phyloP scores from a whole-genome alignment of 1,284 basidiomycete genomes.

The Melampsora occidentalis region DNA sequence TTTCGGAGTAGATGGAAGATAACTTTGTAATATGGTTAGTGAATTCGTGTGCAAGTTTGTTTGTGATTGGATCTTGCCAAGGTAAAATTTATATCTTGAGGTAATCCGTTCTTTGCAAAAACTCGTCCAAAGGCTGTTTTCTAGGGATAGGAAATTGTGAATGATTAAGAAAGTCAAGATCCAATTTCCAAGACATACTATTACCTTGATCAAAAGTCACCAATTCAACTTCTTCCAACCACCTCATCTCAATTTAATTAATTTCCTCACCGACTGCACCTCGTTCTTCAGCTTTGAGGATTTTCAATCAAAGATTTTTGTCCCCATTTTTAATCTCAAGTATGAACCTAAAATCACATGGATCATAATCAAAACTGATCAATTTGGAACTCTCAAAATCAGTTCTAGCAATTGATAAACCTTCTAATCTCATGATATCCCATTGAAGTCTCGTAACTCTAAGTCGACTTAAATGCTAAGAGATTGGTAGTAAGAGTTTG shows the following conservation, averaged over 20 bases:
- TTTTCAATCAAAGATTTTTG: conserved; percentile 58
- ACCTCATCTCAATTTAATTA: conserved; percentile 71
- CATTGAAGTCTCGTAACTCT: conserved; percentile 80
- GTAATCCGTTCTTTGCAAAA: conserved; percentile 55
- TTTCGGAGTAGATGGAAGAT: conserved; percentile 55
- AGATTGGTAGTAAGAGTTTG: conserved; percentile 85
- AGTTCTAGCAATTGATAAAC: conserved; percentile 83
- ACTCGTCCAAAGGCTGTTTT: conserved; percentile 55
- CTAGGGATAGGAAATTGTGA: conserved; percentile 1
- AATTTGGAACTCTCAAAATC: conserved; percentile 84
- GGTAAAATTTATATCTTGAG: conserved; percentile 3
- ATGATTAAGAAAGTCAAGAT: background rate
- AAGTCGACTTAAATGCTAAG: conserved; percentile 77
- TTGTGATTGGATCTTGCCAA: conserved; percentile 55
- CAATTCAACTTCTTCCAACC: conserved; percentile 68
- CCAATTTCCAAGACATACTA: background rate
- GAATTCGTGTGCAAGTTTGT: background rate
- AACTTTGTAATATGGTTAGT: too few relatives aligned
- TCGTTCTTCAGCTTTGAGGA: conserved; percentile 65
- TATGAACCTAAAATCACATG: conserved; percentile 69
- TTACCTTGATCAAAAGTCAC: conserved; percentile 52
- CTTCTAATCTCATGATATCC: conserved; percentile 79
- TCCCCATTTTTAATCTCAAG: conserved; percentile 59
- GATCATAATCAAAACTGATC: conserved; percentile 79
- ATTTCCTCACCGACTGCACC: conserved; percentile 70